Evolutionary conservation across 768 basidiomycete species (phyloP), one percentile per base, ranked within the genome.

Genomic region (Podaxis pistillaris): DNA sequence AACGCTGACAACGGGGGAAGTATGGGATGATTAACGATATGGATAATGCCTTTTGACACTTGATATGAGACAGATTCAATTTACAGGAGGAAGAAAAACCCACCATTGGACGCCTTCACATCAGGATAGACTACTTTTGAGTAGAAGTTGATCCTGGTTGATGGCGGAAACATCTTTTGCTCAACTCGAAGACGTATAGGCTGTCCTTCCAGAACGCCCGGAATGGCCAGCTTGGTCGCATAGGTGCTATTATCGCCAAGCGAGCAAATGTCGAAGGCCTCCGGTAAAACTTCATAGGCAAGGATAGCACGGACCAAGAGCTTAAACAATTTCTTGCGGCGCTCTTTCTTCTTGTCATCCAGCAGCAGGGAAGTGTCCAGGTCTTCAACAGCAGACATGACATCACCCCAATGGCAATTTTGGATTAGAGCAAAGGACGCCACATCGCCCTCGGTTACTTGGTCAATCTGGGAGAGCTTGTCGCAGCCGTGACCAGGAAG

Each of bases 241-340:
- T 79, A 81, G 0, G 87, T 89, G 4, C 78, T 79, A 69, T 87
- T 86, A 66, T 77, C 73, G 8, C 78, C 77, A 19, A 89, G 77
- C 12, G 76, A 75, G 13, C 65, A 60, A 1, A 73, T 69, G 60
- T 77, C 72, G 28, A 68, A 63, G 72, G 72, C 56, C 72, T 73
- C 58, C 22, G 81, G 81, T 8, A 90, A 72, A 50, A 82, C 80
- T 69, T 86, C 86, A 71, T 87, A 90, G 22, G 79, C 75, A 19
- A 88, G 71, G 33, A 88, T 78, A 46, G 81, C 79, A 15, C 76
- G 79, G 30, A 88, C 67, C 63, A 89, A 79, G 57, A 76, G 75
- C 66, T 83, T 83, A 68, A 91, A 72, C 51, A 82, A 78, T 69
- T 86, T 82, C 65, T 83, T 85, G 61, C 78, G 76, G 47, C 75